Evolutionary conservation across 2,329 filamentous ascomycete species (phyloP), one percentile per base, ranked within the genome.

Genomic region (Cyphellophora europaea): DNA sequence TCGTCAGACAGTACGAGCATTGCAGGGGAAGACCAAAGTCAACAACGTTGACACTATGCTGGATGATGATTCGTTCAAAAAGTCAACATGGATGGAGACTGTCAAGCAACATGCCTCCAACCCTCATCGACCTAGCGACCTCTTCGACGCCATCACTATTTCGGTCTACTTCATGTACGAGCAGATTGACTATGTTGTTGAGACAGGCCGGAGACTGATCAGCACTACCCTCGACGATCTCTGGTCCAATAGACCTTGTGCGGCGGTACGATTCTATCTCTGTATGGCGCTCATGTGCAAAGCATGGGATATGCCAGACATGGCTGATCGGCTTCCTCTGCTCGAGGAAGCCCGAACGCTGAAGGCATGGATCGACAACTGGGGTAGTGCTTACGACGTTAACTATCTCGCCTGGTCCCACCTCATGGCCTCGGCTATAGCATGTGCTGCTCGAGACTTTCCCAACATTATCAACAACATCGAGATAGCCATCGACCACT

Each of bases 381-480:
- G 66, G 34, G 62, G 69, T 25, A 53, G 55, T 12, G 60, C 70
- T 35, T 78, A 71, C 39, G 65, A 74, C 42, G 63, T 70, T 44
- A 79, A 79, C 45, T 79, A 77, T 48, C 60, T 66, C 12, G 66
- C 69, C 42, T 78, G 71, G 67, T 62, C 72, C 2, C 55, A 68
- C 27, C 50, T 79, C 5, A 53, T 80, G 6, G 64, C 71, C 27
- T 75, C 71, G 2, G 63, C 75, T 33, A 50, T 77, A 5, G 61
- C 57, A 15, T 74, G 79, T 34, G 50, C 69, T 15, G 58, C 55
- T 10, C 55, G 55, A 8, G 61, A 69, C 16, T 57, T 65, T 38
- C 58, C 55, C 8, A 50, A 52, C 10, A 62, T 71, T 2, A 61
- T 76, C 13, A 54, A 56, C n/a, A 53, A 57, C 12, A 69, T 70